These are phyloP conservation scores for Ilex asprella DNA, from an alignment of 257 asterid species.

Conservation along the genomic window DNA sequence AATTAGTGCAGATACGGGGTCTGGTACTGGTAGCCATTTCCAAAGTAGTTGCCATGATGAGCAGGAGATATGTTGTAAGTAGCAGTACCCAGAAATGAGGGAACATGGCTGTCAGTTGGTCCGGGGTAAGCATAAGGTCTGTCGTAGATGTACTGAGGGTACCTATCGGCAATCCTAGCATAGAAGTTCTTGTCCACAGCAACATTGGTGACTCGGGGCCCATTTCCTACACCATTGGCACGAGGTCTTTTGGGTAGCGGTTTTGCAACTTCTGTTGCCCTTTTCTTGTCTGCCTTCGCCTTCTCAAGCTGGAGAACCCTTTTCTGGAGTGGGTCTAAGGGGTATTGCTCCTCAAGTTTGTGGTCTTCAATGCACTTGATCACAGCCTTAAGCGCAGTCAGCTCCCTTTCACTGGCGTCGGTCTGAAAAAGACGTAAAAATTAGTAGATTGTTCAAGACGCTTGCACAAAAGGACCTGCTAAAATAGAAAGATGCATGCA, in stretches of 20 bases:
- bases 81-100: conserved; percentile 50
- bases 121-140: conserved; percentile 68
- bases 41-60: conserved; percentile 91
- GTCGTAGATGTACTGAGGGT: conserved; percentile 70
- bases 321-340: conserved; percentile 78
- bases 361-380: conserved; percentile 89
- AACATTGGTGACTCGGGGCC: conserved; percentile 47
- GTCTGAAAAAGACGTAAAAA: conserved; percentile 37
- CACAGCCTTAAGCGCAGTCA: conserved; percentile 83
- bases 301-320: conserved; percentile 78
- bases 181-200: conserved; percentile 68
- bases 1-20: conserved; percentile 93
- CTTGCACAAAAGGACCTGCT: too few species aligned
- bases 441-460: too few species aligned
- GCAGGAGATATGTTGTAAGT: conserved; percentile 53
- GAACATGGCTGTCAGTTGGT: conserved; percentile 55
- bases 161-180: conserved; percentile 53
- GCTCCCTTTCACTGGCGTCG: conserved; percentile 82
- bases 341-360: conserved; percentile 69
- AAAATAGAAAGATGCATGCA: too few species aligned
- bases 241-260: conserved; percentile 96
- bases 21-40: conserved; percentile 86
- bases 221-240: conserved; percentile 58
- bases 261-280: conserved; percentile 86
- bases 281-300: conserved; percentile 90